A percentile compares a stretch with the other conserved stretches of the same genome.
These are phyloP conservation scores for Bipolaris oryzae DNA, from an alignment of 2,329 filamentous ascomycete genomes.

Conservation along the genomic window DNA sequence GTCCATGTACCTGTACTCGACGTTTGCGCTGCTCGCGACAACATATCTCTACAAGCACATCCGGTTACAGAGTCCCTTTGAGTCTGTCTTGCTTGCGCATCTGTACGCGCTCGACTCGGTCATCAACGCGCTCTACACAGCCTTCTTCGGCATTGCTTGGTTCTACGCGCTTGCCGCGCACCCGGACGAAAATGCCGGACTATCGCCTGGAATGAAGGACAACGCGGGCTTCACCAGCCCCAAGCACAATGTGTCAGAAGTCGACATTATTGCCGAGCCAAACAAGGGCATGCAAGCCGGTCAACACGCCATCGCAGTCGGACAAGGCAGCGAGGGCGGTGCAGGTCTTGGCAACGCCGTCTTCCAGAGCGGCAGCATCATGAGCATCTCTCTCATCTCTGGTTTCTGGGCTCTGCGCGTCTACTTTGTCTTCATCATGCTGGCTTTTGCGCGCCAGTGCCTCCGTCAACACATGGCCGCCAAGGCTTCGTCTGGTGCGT, in stretches of 20 bases:
- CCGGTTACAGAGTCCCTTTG: constrained; percentile 75
- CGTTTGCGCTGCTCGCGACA: constrained; percentile 70
- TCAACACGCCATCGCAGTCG: constrained; percentile 61
- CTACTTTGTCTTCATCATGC: constrained; percentile 84
- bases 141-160: constrained; percentile 82
- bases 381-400: constrained; percentile 78
- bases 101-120: constrained; percentile 82
- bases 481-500: constrained; percentile 52
- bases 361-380: constrained; percentile 69
- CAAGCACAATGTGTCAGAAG: constrained; percentile 64
- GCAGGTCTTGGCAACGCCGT: constrained; percentile 66
- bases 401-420: constrained; percentile 75
- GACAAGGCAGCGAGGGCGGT: constrained; percentile 45
- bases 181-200: constrained; percentile 49
- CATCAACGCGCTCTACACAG: constrained; percentile 82
- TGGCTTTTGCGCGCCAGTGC: constrained; percentile 80
- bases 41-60: constrained; percentile 79
- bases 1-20: constrained; percentile 89
- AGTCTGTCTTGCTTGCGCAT: constrained; percentile 82
- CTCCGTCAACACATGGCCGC: constrained; percentile 69
- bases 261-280: constrained; percentile 60
- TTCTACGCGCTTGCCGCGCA: constrained; percentile 74
- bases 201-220: constrained; percentile 63
- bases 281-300: constrained; percentile 54
- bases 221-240: constrained; percentile 70